Evolutionary conservation across 495 filamentous ascomycete species (phyloP).

Genomic region (Clavariopsis aquatica): DNA sequence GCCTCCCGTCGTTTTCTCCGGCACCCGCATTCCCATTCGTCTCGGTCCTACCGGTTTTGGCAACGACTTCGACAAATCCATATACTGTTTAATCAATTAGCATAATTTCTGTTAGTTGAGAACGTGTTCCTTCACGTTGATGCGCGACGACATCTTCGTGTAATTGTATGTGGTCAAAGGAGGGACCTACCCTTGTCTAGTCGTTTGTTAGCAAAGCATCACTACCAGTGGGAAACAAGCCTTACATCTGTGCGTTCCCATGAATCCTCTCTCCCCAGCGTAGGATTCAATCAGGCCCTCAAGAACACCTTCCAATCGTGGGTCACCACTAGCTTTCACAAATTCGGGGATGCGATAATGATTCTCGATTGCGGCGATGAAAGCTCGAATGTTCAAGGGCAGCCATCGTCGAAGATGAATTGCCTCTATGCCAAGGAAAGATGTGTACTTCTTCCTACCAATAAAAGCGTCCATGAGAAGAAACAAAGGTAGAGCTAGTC

Average conservation of each 20-base stretch:
- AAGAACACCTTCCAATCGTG: slow-evolving; percentile 50
- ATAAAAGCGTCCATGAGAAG: slow-evolving; percentile 58
- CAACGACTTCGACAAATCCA: slow-evolving; percentile 55
- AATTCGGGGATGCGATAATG: slow-evolving; percentile 54
- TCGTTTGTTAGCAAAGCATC: background rate
- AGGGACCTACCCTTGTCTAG: slow-evolving; percentile 41
- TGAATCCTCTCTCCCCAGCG: slow-evolving; percentile 54
- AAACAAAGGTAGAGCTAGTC: slow-evolving; percentile 53
- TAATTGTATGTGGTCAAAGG: background rate
- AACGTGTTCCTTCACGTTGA: too few relatives aligned
- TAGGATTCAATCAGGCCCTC: slow-evolving; percentile 55
- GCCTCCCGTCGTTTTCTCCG: slow-evolving; percentile 44
- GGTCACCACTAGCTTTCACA: slow-evolving; percentile 50
- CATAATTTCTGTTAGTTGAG: background rate
- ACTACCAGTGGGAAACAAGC: background rate
- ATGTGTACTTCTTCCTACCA: slow-evolving; percentile 52
- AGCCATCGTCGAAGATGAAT: slow-evolving; percentile 54
- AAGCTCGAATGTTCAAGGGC: slow-evolving; percentile 53
- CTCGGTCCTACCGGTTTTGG: slow-evolving; percentile 54
- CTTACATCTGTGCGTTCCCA: slow-evolving; percentile 52
- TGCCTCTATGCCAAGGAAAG: slow-evolving; percentile 53
- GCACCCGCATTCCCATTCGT: slow-evolving; percentile 53
- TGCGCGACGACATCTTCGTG: background rate
- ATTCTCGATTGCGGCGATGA: slow-evolving; percentile 55
- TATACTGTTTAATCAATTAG: slow-evolving; percentile 41